phyloP scores from a whole-genome alignment of 805 yeast species.

The Starmerella davenportii region DNA sequence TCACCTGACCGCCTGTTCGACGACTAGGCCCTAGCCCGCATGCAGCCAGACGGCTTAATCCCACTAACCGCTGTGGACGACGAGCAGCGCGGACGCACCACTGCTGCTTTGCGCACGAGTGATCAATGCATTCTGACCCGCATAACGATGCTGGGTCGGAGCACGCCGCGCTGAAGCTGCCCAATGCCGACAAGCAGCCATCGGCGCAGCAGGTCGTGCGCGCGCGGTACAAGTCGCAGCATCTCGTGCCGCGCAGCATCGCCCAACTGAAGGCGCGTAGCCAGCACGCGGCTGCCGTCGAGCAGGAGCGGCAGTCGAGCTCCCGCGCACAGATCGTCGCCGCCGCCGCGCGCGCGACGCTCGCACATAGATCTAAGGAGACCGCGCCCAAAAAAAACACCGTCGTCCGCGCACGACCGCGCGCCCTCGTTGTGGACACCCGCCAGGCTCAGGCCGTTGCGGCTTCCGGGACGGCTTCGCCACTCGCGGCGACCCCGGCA shows the following conservation, averaged over 20 bases:
- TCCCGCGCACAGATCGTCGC: conserved; percentile 2
- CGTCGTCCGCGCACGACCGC: no score
- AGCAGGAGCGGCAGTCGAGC: conserved; percentile 6
- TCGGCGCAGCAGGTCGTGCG: conserved; percentile 13
- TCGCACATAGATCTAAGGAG: not conserved
- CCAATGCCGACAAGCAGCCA: not conserved
- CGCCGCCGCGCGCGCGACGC: not conserved
- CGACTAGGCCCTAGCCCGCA: no score
- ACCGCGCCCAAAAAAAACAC: no score
- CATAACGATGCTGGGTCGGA: not conserved
- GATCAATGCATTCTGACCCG: not conserved
- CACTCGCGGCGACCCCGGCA: no score
- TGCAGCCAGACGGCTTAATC: no score
- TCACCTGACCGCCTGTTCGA: no score
- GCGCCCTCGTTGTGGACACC: no score
- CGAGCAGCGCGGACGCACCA: no score
- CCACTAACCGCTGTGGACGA: no score
- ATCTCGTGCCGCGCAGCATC: conserved; percentile 8
- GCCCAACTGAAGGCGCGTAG: not conserved
- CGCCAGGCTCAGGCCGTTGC: no score
- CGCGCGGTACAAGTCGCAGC: conserved; percentile 10
- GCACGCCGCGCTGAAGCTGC: not conserved
- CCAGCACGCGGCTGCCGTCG: not conserved
- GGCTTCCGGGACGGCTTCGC: no score
- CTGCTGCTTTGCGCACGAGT: no score